Evolutionary conservation across 2,329 filamentous ascomycete genomes (phyloP), one percentile per base, ranked within the genome.

Genomic region (Penicillium aurantiogriseum): DNA sequence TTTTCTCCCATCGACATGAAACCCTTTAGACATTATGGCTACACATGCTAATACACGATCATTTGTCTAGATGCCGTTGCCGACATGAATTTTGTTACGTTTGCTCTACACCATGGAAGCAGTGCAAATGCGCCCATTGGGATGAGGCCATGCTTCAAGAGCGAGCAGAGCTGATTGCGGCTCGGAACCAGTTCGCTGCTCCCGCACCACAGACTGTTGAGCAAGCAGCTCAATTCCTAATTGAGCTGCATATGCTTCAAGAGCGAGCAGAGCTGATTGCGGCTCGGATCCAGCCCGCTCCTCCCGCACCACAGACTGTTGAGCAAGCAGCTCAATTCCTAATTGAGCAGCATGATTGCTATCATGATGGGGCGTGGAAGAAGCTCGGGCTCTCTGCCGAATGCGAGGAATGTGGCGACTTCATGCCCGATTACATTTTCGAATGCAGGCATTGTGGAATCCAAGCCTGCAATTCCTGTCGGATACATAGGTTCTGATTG

Each of bases 41-140:
- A 23, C 13, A 11, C 17, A 10, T 17, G 8, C 44, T 47, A 35
- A 47, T 11, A 35, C 13, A 23, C 29, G 10, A 33, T 33, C 29
- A 46, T 33, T 31, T 23, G 1, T 15, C n/a, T 39, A 72, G 69
- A 15, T 73, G 70, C 47, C 61, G 47, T n/a, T 75, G 71, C 46
- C 44, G 63, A 2, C 61, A 62, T 5, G 45, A 72, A 53, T 74
- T 74, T 44, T 74, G 72, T 56, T 74, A 74, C 52, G 23, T 62
- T 4, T 74, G 72, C 45, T 62, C 67, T 1, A 25, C 39, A 7
- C 53, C 31, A 17, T 74, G 71, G 71, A 71, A 68, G 46, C 48
- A 31, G 6, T 74, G 69, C 43, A 5, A 42, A 21, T 74, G 71
- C 49, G 49, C 31, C 15, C 49, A 64, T 10, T 73, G 67, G 66